phyloP scores from a whole-genome alignment of 352 stramenopile genomes.

The Globisporangium viniferum region DNA sequence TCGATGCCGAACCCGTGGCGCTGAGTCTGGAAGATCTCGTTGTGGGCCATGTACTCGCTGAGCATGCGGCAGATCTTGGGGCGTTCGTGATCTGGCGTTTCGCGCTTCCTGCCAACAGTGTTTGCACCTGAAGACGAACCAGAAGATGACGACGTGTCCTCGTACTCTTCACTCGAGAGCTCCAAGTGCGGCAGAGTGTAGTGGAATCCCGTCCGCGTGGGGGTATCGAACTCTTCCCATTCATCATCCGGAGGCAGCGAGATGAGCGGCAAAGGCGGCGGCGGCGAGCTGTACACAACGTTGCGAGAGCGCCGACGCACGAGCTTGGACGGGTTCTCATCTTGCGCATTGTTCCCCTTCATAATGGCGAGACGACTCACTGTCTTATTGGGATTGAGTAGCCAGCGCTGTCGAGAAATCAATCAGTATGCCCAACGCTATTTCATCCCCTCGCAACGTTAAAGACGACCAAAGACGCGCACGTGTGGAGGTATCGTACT shows the following conservation, averaged over 20 bases:
- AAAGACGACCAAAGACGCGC: neutral
- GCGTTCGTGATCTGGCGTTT: slow-evolving; percentile 20
- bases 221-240: slow-evolving; percentile 62
- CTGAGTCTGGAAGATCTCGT: slow-evolving; percentile 54
- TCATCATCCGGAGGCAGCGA: slow-evolving; percentile 62
- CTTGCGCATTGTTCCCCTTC: neutral
- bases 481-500: neutral
- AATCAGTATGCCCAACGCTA: neutral
- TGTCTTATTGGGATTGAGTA: neutral
- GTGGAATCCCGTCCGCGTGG: slow-evolving; percentile 53
- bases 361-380: neutral
- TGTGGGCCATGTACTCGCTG: slow-evolving; percentile 71
- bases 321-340: slow-evolving; percentile 16
- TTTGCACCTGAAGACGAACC: slow-evolving; percentile 2
- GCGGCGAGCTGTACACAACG: slow-evolving; percentile 32
- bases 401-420: neutral
- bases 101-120: slow-evolving; percentile 4
- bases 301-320: slow-evolving; percentile 46
- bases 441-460: neutral
- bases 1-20: slow-evolving; percentile 63
- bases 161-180: slow-evolving; percentile 31
- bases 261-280: slow-evolving; percentile 58
- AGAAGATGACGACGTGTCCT: slow-evolving; percentile 16
- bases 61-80: slow-evolving; percentile 36
- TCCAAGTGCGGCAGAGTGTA: slow-evolving; percentile 51